Percentiles rank a stretch among this genome's conserved stretches.
These are phyloP conservation scores for Rachicladosporium sp. DNA, from an alignment of 2,329 filamentous ascomycete species.

Conservation along the genomic window DNA sequence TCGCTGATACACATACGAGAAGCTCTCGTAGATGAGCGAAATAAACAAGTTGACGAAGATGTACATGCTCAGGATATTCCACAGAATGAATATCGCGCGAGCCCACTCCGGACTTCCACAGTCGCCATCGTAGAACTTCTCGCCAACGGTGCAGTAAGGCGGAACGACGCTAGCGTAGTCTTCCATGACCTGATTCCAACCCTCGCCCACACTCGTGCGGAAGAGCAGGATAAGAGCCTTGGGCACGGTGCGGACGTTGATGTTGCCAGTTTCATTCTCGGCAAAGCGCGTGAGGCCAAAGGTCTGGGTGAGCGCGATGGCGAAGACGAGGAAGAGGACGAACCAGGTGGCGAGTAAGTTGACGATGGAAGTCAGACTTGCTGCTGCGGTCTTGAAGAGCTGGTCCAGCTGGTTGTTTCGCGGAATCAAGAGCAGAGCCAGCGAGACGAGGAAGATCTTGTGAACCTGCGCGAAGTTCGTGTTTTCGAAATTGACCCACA, in stretches of 20 bases:
- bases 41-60: slow-evolving; percentile 98
- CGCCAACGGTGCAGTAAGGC: slow-evolving; percentile 64
- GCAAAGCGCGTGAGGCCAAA: slow-evolving; percentile 92
- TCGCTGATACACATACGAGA: slow-evolving; percentile 96
- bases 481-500: slow-evolving; percentile 46
- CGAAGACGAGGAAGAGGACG: slow-evolving; percentile 88
- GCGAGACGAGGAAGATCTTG: slow-evolving; percentile 85
- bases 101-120: slow-evolving; percentile 89
- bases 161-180: slow-evolving; percentile 73
- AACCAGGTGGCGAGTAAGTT: slow-evolving; percentile 96
- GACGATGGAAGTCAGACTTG: slow-evolving; percentile 80
- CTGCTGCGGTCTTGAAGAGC: slow-evolving; percentile 95
- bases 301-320: slow-evolving; percentile 89
- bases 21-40: slow-evolving; percentile 97
- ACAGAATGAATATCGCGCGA: slow-evolving; percentile 76
- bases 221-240: slow-evolving; percentile 90
- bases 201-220: slow-evolving; percentile 83
- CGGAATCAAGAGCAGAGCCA: slow-evolving; percentile 82
- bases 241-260: slow-evolving; percentile 88
- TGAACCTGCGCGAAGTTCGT: slow-evolving; percentile 66
- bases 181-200: slow-evolving; percentile 96
- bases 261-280: slow-evolving; percentile 55
- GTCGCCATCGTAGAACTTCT: slow-evolving; percentile 72
- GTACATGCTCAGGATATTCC: slow-evolving; percentile 99
- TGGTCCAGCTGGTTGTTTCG: slow-evolving; percentile 95